Base-by-base conservation (phyloP, 352 stramenopile species). In the Phytopythium cucurbitacearum region DNA sequence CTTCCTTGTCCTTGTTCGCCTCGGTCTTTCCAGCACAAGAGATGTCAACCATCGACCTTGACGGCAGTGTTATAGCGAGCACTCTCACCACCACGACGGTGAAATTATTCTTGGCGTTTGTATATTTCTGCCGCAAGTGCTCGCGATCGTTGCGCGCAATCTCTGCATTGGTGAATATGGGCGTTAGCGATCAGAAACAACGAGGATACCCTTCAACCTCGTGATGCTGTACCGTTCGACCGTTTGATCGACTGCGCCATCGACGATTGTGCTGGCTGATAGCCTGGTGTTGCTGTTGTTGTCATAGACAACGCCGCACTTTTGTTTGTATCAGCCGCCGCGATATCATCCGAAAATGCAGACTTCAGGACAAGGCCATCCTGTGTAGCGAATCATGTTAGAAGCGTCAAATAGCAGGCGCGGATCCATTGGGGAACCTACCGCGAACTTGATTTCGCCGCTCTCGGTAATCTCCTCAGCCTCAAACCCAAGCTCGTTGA, bases 51-150 rank as follows among this genome's bases (percentile, higher is more conserved):
- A 43, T 44, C 7, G 47, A 53, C 32, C 41, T 40, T 11, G 15
- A 48, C 9, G 7, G 40, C 28, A 42, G 7, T 12, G 7, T 5
- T 21, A 3, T 2, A 3, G 7, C 10, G 21, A 51, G n/a, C 2
- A 4, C 28, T 58, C 69, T 46, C 48, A 89, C 78, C 60, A 88
- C 76, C 11, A 90, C 71, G 8, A 80, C 62, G 3, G 68, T 75
- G 34, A 94, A 87, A 51, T 89, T 88, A 44, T 58, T 84, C 65
- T 94, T 94, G 21, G 80, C 84, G 45, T 91, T 91, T 11, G 76
- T 53, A 56, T 89, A 90, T 42, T 94, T 94, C 37, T 83, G 67
- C 10, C 76, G 75, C 47, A 94, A 60, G 34, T 85, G 72, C 51
- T 94, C 76, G 32, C 75, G 67, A 35, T 91, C 82, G 43, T 60